Percentiles rank a stretch among this genome's conserved stretches.
Conservation (phyloP, 169 alveolate species). For the Cryptosporidium andersoni region DNA sequence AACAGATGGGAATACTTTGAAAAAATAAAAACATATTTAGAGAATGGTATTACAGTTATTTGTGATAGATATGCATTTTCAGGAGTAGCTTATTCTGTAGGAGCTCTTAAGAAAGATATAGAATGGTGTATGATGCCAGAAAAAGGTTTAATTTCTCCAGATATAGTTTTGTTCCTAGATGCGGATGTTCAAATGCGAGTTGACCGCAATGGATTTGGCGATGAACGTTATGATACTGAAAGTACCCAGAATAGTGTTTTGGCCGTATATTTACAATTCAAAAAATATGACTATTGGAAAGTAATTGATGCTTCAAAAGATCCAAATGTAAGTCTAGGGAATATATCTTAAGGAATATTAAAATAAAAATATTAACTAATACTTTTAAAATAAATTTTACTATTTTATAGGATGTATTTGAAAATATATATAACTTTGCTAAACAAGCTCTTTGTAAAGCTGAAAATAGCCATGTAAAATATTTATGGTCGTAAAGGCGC, state of each 20-base stretch:
- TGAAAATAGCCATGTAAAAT: no score
- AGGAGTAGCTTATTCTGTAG: conserved; percentile 94
- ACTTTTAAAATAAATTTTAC: no score
- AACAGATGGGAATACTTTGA: conserved; percentile 93
- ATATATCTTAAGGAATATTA: no score
- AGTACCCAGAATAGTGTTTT: conserved; percentile 79
- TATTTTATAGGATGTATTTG: no score
- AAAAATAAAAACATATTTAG: conserved; percentile 77
- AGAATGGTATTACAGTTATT: conserved; percentile 84
- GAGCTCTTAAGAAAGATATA: conserved; percentile 82
- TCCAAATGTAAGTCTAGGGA: conserved; percentile 33
- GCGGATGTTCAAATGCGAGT: conserved; percentile 70
- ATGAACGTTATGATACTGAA: conserved; percentile 82
- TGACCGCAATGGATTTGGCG: conserved; percentile 82
- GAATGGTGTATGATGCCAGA: conserved; percentile 85
- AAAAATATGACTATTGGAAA: conserved; percentile 70
- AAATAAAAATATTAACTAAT: no score
- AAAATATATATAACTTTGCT: no score
- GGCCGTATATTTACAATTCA: conserved; percentile 72
- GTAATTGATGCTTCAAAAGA: conserved; percentile 42
- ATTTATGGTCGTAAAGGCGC: no score
- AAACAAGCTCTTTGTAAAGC: no score
- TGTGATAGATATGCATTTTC: conserved; percentile 94
- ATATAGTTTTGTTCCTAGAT: conserved; percentile 79
- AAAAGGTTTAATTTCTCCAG: conserved; percentile 84